Base-by-base conservation (phyloP, 805 yeast species). In the Cyberlindnera xishuangbannaensis region DNA sequence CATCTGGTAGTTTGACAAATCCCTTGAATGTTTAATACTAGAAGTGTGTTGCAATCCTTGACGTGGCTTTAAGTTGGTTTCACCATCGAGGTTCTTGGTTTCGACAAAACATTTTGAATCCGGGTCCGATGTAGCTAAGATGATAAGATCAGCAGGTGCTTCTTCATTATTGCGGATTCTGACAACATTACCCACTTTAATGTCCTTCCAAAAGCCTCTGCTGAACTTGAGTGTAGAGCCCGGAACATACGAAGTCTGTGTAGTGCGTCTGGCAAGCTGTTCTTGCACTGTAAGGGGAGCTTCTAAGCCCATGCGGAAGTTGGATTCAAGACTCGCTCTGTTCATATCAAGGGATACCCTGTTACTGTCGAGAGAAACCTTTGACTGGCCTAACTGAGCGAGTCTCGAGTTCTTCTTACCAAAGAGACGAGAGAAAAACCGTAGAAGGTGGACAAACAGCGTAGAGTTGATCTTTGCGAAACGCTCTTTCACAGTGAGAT, bases 11-110 rank as follows among this genome's bases (percentile, higher is more conserved):
- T 67, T 59, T 7, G 65, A 58, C 25, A 73, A 52, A 40, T 73
- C 77, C 37, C 62, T 59, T 2, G 72, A 55, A 30, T 64, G 69
- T 36, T 66, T 60, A 11, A 71, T 62, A 22, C 59, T 61, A 9
- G 71, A 56, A 24, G 80, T 69, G 45, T 75, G 71, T 47, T 78
- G 74, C 44, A 83, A 56, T 6, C 87, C 79, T 53, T 77, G 82
- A 47, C 79, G 78, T 28, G 78, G 76, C 56, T 83, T 83, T 57
- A 83, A 62, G 46, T 82, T 83, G 2, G 92, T 74, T 50, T 75
- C 81, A 56, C 94, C 92, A 57, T 83, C 94, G 44, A 83, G 65
- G 55, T 83, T 83, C 50, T 82, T 83, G 0, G 94, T 83, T 54
- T 83, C 94, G 13, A 82, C 75, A 47, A 75, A 50, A 58, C 88